phyloP scores from a whole-genome alignment of 179 eudicot species.

The Drosera spatulata region DNA sequence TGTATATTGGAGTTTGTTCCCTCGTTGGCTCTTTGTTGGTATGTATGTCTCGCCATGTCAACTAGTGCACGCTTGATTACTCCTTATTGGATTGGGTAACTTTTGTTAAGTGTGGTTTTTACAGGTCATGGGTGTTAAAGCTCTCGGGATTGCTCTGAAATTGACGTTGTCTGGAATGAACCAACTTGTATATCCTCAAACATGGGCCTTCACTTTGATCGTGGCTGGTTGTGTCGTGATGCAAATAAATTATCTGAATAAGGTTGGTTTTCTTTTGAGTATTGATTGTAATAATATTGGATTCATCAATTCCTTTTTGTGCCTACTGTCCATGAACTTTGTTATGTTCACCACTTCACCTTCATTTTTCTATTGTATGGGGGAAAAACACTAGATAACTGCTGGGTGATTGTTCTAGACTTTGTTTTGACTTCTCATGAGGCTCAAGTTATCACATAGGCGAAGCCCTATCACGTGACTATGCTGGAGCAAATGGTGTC shows the following conservation, averaged over 20 bases:
- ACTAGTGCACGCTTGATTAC: background rate
- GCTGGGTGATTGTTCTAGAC: too few species aligned
- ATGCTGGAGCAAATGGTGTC: too few species aligned
- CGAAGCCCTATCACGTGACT: too few species aligned
- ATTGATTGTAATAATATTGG: too few species aligned
- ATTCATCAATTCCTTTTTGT: too few species aligned
- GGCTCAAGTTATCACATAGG: too few species aligned
- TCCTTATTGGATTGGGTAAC: background rate
- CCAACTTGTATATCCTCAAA: conserved; percentile 70
- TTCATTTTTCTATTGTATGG: too few species aligned
- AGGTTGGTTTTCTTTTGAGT: conserved; percentile 24
- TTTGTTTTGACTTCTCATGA: too few species aligned
- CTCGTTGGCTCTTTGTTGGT: conserved; percentile 81
- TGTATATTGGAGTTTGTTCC: conserved; percentile 78
- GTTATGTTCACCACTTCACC: too few species aligned
- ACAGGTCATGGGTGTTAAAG: conserved; percentile 91
- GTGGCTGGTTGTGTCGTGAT: conserved; percentile 56
- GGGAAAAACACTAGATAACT: too few species aligned
- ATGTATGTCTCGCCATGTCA: conserved; percentile 8
- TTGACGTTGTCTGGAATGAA: conserved; percentile 74
- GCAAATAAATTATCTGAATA: conserved; percentile 81
- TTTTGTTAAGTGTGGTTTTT: conserved; percentile 1
- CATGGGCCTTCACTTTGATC: conserved; percentile 62
- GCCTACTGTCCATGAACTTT: too few species aligned
- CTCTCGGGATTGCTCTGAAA: conserved; percentile 82